Conservation (phyloP, 176 grass and related monocot genomes). For the Oryza australiensis region DNA sequence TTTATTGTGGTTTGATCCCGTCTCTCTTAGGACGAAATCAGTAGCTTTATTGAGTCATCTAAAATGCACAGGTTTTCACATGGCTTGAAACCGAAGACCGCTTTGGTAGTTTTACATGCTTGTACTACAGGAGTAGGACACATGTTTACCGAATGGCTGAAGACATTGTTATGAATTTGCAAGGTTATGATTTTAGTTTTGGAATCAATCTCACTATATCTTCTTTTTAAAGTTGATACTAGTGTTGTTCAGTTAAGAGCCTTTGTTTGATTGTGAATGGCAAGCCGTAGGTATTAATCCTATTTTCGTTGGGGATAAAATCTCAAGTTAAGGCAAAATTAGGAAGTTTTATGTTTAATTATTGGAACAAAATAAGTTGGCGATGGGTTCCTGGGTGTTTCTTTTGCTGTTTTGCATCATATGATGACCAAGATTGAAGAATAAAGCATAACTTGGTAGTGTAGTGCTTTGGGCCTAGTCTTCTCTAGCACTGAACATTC, state of each 20-base stretch:
- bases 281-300: not conserved
- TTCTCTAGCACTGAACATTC: slow-evolving; percentile 3
- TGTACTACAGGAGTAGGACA: not conserved
- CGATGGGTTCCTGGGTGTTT: not conserved
- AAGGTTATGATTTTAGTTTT: not conserved
- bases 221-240: not conserved
- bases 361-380: not conserved
- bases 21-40: not conserved
- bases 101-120: not conserved
- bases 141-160: not conserved
- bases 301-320: not conserved
- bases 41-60: not conserved
- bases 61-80: not conserved
- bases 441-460: not conserved
- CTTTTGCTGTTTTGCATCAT: not conserved
- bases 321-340: not conserved
- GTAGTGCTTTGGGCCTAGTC: slow-evolving; percentile 5
- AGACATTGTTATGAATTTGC: not conserved
- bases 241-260: not conserved
- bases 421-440: not conserved
- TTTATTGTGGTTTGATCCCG: slow-evolving; percentile 5
- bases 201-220: not conserved
- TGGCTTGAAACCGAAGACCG: not conserved
- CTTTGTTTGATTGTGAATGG: not conserved
- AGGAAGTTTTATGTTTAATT: not conserved